Evolutionary conservation across 2,329 filamentous ascomycete genomes (phyloP), one percentile per base, ranked within the genome.

Genomic region (Epichloe baconii): DNA sequence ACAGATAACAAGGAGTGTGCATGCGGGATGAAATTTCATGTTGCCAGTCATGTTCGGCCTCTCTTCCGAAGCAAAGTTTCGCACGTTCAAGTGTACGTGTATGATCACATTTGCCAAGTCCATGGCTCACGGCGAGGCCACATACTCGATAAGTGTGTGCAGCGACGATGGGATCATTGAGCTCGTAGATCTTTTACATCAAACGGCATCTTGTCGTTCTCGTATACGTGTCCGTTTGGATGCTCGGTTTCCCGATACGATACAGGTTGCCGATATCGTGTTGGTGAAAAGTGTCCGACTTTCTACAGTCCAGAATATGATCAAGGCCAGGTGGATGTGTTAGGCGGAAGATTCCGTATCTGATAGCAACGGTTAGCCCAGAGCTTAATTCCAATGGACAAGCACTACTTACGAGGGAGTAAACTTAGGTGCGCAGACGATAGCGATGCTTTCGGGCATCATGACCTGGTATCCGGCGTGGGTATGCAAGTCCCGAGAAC

Each of bases 401-500:
- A 26, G 49, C 8, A 6, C 12, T 23, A 76, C 82, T 71, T 71
- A 90, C 80, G 82, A 85, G 44, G 86, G 86, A 37, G 76, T 74
- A 60, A 86, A 88, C 52, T 78, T 85, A 0, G 93, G 93, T 5
- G 93, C 88, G 69, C 93, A 98, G 40, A 98, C 93, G 61, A 98
- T 95, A 4, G 93, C 93, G 55, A 98, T 89, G 60, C 88, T 94
- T 72, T 98, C 93, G 1, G 89, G 85, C 69, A 97, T 79, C 88
- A 96, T 96, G 53, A 93, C 83, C 68, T 98, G 93, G 65, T 96
- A 97, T 11, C 89, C 89, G 3, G 84, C 83, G 63, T 95, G 91
- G 0, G 94, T 98, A 64, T 98, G 93, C 57, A 97, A 65, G 63
- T 98, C 93, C 47, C 91, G 76, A 47, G 86, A 93, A 64, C 88